Evolutionary conservation across 495 filamentous ascomycete genomes (phyloP), one percentile per base, ranked within the genome.

Genomic region (Aspergillus nanangensis): DNA sequence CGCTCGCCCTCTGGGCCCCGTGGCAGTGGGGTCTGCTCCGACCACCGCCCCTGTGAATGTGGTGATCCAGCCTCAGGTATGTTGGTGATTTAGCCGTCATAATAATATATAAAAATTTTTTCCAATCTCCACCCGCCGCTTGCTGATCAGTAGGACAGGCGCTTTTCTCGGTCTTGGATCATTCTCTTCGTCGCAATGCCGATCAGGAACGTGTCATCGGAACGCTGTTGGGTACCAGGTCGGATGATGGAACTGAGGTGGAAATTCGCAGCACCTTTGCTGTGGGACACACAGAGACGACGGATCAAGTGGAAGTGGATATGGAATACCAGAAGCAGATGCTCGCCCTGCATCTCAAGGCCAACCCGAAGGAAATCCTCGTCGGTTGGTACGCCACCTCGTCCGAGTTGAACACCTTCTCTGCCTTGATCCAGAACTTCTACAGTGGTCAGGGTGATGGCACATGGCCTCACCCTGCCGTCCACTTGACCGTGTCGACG

Each of bases 301-400:
- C 90, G 63, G 93, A 98, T 69, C 93, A 98, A 68, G 93, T 98
- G 56, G 93, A 98, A 63, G 94, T 98, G 48, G 93, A 98, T 67
- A 95, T 98, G 80, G 93, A 97, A 69, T 98, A 97, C 65, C 93
- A 98, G 70, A 97, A 97, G 79, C 88, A 91, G 65, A 97, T 98
- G 93, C 81, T 96, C 14, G 83, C 83, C 14, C 76, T 98, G 51
- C 91, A 96, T 63, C 80, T 96, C 53, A 90, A 90, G 75, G 91
- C 90, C 14, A 89, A 90, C 69, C 93, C 94, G 10, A 85, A 88
- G 64, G 93, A 98, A 69, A 82, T 92, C 20, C 79, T 98, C 15
- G 84, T 98, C 23, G 93, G 93, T 56, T 98, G 93, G 93, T 98
- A 98, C 73, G 95, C 94, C 50, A 98, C 94, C 15, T 88, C 85